Evolutionary conservation across 805 yeast species (phyloP), one percentile per base, ranked within the genome.

Genomic region (Teunomyces cretensis): DNA sequence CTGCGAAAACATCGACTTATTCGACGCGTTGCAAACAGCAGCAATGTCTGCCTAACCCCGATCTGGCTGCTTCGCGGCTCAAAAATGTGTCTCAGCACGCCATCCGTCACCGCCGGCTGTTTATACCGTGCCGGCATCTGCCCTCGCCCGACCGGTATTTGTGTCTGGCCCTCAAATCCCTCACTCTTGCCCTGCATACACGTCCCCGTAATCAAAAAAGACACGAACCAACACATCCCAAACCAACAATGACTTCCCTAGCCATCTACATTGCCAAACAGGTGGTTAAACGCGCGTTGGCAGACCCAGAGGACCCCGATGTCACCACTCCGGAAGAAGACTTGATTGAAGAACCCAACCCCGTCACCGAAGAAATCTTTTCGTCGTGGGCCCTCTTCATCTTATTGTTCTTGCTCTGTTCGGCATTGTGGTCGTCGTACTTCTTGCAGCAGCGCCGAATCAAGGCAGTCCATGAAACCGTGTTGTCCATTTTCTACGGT

Each of bases 351-450:
- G 79, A 75, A 26, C 75, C 84, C 6, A 89, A 88, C 58, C 97
- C 98, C 0, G 86, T 89, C 15, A 83, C 92, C 2, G 97, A 92
- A 57, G 99, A 94, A 65, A 89, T 94, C 56, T 94, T 90, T 64
- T 87, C 96, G 4, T 89, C 97, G 0, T 94, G 99, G 99, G 98
- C 99, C 0, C 70, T 94, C 26, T 91, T 90, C 65, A 95, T 94
- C 47, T 74, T 94, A 51, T 64, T 94, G 40, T 80, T 86, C 46
- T 72, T 94, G 37, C 71, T 94, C 38, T 86, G 92, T 47, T 79
- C 91, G 7, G 97, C 99, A 0, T 71, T 94, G 42, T 94, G 97
- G 97, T 88, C 97, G 3, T 85, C 96, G 26, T 94, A 92, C 67
- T 92, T 87, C 61, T 73, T 94, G 40, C 96, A 92, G 59, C 96